Evolutionary conservation across 2,329 filamentous ascomycete genomes (phyloP).

Genomic region (Lachnellula cervina): DNA sequence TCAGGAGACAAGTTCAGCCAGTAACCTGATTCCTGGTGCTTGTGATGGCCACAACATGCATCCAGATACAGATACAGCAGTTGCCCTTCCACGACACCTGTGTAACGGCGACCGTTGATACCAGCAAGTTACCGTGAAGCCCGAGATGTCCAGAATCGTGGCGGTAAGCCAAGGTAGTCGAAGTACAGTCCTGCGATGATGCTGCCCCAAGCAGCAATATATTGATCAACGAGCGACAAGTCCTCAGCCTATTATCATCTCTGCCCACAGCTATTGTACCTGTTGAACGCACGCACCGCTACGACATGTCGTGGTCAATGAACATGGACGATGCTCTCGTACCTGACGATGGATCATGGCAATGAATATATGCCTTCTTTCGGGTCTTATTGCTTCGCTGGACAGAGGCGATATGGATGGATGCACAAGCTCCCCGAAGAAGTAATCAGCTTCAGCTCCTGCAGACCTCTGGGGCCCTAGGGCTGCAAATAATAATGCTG

Average conservation of each 20-base stretch:
- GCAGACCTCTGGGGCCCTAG: constrained; percentile 7
- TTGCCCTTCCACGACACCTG: constrained; percentile 6
- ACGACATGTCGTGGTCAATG: constrained; percentile 7
- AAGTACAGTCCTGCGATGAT: neutral
- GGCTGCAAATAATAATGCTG: neutral
- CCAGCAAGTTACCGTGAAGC: neutral
- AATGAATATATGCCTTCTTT: too few species aligned
- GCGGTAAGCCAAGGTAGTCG: neutral
- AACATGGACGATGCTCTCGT: constrained; percentile 1
- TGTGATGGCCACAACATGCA: constrained; percentile 3
- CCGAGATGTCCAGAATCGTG: neutral
- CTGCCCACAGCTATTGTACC: neutral
- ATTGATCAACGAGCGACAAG: neutral
- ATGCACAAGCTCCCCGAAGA: constrained; percentile 5
- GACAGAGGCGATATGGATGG: neutral
- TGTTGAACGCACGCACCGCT: neutral
- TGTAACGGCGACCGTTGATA: constrained; percentile 2
- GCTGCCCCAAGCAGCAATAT: neutral
- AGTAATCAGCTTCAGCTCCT: constrained; percentile 13
- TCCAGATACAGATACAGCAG: constrained; percentile 7
- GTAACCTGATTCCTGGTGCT: constrained; percentile 2
- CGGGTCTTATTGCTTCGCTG: neutral
- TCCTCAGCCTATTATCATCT: neutral
- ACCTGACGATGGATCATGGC: constrained; percentile 1
- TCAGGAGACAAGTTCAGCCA: neutral